Conservation (phyloP, 2,329 filamentous ascomycete species). For the Lasiodiplodia gonubiensis region DNA sequence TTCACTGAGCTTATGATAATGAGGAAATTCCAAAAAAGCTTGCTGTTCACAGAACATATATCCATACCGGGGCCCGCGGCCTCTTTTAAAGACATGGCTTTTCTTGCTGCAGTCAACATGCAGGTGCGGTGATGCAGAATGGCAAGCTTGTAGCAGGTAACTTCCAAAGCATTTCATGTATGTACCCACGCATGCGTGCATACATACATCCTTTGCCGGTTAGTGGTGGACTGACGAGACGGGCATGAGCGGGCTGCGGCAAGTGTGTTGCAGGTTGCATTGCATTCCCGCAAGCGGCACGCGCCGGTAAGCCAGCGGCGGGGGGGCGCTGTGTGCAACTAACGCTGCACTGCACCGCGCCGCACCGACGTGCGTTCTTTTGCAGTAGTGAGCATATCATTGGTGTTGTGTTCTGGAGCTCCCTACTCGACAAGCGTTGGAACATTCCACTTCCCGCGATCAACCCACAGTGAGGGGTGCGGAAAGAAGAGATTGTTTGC, state of each 20-base stretch:
- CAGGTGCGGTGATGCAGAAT: background rate
- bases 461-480: too few species aligned
- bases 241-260: background rate
- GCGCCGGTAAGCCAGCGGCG: background rate
- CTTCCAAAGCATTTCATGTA: background rate
- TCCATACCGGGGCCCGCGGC: background rate
- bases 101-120: background rate
- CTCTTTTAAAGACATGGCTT: background rate
- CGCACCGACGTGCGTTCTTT: background rate
- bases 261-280: constrained; percentile 10
- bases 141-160: background rate
- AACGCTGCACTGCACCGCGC: background rate
- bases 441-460: too few species aligned
- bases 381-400: background rate
- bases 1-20: constrained; percentile 22
- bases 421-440: background rate
- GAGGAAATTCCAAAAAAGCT: constrained; percentile 26
- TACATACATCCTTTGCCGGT: background rate
- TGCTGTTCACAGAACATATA: constrained; percentile 3
- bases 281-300: constrained; percentile 9
- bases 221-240: background rate
- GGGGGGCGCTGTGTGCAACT: background rate
- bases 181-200: background rate
- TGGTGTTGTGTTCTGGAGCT: background rate
- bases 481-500: too few species aligned